Evolutionary conservation across 2,329 filamentous ascomycete species (phyloP), one percentile per base, ranked within the genome.

Genomic region (Ceratocystis harringtonii): DNA sequence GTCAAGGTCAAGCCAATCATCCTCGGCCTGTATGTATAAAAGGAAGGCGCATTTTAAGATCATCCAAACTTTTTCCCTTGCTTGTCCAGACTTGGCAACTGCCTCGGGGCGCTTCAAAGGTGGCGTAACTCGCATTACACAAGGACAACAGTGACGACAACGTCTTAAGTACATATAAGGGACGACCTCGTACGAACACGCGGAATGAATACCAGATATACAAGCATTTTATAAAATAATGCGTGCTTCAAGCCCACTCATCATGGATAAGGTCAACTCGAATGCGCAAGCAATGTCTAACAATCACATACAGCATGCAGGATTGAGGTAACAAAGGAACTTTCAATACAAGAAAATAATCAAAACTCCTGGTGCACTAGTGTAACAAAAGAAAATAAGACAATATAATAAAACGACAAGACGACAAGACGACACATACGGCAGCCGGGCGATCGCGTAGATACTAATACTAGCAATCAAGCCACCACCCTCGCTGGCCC

Each of bases 331-430:
- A 36, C 25, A 32, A 36, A 58, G n/a, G 6, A 58, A 58, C 55
- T 36, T 58, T 17, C 30, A 25, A 58, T 58, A 58, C 28, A 58
- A 58, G 32, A n/a, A 55, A 36, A 58, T 8, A 36, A 5, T 7
- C 28, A 58, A 25, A 32, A 58, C 55, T 58, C 55, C 28, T 10
- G 8, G 30, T 32, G 28, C 25, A 36, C 55, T 36, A 19, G 55
- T 62, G 32, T 62, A 30, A 25, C 36, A 63, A 22, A 60, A 36
- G 17, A 44, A 43, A 32, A 60, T 30, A 64, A 64, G 63, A 64
- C 50, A 60, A 22, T 32, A 55, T 55, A 63, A 25, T 45, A 41
- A 63, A 41, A 63, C 28, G 45, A 25, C 45, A 6, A 45, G 25
- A 17, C 30, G 8, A 19, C 55, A 25, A 45, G 25, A 17, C 30